Evolutionary conservation across 371 early-diverging fungal species (phyloP).

Genomic region (Mortierella sp.): DNA sequence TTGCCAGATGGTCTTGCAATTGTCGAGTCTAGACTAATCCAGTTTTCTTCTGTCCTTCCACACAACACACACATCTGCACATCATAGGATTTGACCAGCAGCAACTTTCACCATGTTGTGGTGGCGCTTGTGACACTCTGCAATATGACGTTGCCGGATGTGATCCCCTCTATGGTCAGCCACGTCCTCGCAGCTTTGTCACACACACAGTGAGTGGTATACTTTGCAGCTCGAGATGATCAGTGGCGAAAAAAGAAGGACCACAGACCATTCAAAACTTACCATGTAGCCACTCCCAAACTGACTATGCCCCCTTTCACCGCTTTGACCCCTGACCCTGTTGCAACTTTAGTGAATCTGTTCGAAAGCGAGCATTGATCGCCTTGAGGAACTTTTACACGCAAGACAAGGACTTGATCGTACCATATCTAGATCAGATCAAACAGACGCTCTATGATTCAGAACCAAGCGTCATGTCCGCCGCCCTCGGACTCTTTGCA

Average conservation of each 20-base stretch:
- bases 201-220: constrained; percentile 40
- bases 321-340: background rate
- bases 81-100: constrained; percentile 46
- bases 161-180: constrained; percentile 46
- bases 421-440: constrained; percentile 36
- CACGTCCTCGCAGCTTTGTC: constrained; percentile 40
- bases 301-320: too few relatives aligned
- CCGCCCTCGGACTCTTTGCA: constrained; percentile 41
- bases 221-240: background rate
- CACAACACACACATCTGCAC: background rate
- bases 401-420: constrained; percentile 27
- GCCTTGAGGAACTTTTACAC: constrained; percentile 41
- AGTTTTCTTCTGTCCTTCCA: background rate
- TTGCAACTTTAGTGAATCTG: constrained; percentile 26
- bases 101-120: constrained; percentile 50
- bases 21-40: too few relatives aligned
- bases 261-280: background rate
- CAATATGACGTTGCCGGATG: constrained; percentile 51
- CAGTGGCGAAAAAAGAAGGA: background rate
- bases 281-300: too few relatives aligned
- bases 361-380: constrained; percentile 50
- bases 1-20: too few relatives aligned
- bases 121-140: constrained; percentile 51
- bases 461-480: constrained; percentile 54
- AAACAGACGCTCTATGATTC: constrained; percentile 35